Evolutionary conservation across 345 rosid species (phyloP), one percentile per base, ranked within the genome.

Genomic region (Arabidopsis suecica): DNA sequence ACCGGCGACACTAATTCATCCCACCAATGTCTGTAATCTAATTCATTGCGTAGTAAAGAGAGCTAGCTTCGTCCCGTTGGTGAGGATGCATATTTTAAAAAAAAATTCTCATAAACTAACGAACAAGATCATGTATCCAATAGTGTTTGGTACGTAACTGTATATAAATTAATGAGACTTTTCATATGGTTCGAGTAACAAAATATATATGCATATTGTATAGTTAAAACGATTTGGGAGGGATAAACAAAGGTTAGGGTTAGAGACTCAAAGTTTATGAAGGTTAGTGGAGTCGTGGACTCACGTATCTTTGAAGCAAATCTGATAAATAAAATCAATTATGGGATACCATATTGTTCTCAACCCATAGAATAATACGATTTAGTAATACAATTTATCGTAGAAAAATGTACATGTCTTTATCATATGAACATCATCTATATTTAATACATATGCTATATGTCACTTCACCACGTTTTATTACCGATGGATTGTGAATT

Each of bases 221-320:
- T 16, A 10, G 49, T 11, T 8, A 18, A 6, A 51, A 55, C 48
- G 71, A 65, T 55, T 36, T 23, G 41, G 22, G 32, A 18, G 48
- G 33, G 37, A 34, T 64, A 33, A 33, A 64, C 6, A 65, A 73
- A 44, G 47, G 65, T 34, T 56, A 55, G 77, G 63, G 36, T 73
- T 51, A 12, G 50, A 72, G 12, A 65, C 44, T 10, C 64, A 33
- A 54, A 42, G 64, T 44, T 54, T 54, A 53, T 8, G 49, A 74
- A 58, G 34, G 69, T 76, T 44, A 62, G 80, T 69, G 65, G 75
- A 69, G 70, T 54, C 70, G 80, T 76, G 80, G 51, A 54, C 51
- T 69, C 80, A 76, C 80, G 75, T 76, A 76, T 48, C 9, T 30
- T 34, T 14, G 0, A 76, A 44, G 40, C 32, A 54, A 53, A 61